Conservation (phyloP, 805 yeast genomes). For the Candida ovalis region DNA sequence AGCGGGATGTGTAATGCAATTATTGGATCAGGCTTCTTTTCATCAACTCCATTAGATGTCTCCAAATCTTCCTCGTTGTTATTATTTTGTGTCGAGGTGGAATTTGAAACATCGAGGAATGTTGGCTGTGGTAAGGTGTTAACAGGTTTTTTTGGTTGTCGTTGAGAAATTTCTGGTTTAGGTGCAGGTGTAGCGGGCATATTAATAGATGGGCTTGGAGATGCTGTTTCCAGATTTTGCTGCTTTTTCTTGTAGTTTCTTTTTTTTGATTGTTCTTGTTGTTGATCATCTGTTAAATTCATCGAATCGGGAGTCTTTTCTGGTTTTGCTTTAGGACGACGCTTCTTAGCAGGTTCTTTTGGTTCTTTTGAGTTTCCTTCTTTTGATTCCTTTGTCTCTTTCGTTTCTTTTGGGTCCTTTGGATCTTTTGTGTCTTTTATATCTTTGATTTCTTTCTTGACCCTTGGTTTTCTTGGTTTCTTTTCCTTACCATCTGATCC, state of each 20-base stretch:
- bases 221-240: not conserved
- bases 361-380: not conserved
- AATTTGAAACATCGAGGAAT: slow-evolving; percentile 12
- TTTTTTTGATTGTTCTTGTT: slow-evolving; percentile 2
- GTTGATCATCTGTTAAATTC: not conserved
- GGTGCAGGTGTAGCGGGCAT: not conserved
- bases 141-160: slow-evolving; percentile 2
- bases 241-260: not conserved
- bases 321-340: not conserved
- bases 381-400: not conserved
- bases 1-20: slow-evolving; percentile 55
- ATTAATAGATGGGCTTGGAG: not conserved
- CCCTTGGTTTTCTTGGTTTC: slow-evolving; percentile 1
- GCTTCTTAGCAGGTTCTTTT: not conserved
- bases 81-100: not conserved
- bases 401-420: not conserved
- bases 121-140: slow-evolving; percentile 15
- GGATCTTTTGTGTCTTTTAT: too few relatives aligned
- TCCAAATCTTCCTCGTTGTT: slow-evolving; percentile 3
- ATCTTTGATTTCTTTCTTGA: not conserved
- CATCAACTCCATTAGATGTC: slow-evolving; percentile 8
- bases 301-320: not conserved
- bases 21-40: slow-evolving; percentile 36
- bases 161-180: not conserved
- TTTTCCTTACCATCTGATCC: slow-evolving; percentile 4